Percentiles rank a stretch among this genome's conserved stretches.
phyloP scores from a whole-genome alignment of 768 basidiomycete species.

The Panaeolus cyanescens region DNA sequence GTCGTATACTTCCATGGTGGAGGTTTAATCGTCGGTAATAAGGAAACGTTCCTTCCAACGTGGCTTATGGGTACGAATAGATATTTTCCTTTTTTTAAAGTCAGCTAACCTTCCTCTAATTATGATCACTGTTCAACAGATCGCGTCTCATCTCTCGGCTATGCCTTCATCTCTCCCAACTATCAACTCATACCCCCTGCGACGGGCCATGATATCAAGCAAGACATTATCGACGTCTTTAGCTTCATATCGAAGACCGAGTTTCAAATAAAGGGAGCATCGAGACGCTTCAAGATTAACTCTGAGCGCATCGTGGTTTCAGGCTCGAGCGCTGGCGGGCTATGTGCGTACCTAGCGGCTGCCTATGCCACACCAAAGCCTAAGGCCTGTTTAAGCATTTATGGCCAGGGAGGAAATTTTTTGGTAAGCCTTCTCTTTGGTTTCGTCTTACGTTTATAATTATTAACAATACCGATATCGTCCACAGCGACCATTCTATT shows the following conservation, averaged over 20 bases:
- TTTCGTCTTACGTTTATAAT: no score
- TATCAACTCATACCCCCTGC: conserved; percentile 59
- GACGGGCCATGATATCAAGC: conserved; percentile 56
- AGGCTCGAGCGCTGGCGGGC: conserved; percentile 62
- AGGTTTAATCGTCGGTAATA: conserved; percentile 61
- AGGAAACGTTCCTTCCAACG: conserved; percentile 61
- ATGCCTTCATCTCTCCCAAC: conserved; percentile 63
- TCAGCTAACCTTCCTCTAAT: neutral
- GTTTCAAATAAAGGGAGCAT: neutral
- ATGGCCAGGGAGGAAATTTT: conserved; percentile 64
- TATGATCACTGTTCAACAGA: no score
- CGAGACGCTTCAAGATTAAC: conserved; percentile 38
- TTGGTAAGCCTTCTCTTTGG: conserved; percentile 33
- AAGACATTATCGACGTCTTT: conserved; percentile 61
- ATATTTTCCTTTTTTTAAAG: conserved; percentile 1
- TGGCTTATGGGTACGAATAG: conserved; percentile 57
- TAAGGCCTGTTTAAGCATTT: conserved; percentile 55
- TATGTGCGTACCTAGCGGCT: conserved; percentile 63
- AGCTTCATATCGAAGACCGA: conserved; percentile 36
- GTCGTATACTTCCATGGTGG: conserved; percentile 55
- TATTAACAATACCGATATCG: no score
- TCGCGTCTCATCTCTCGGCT: conserved; percentile 47
- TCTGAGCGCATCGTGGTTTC: conserved; percentile 47
- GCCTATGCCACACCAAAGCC: conserved; percentile 49
- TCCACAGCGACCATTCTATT: conserved; percentile 35